These are phyloP conservation scores for Pseudodiploospora longispora DNA, from an alignment of 2,329 filamentous ascomycete genomes.

Conservation along the genomic window DNA sequence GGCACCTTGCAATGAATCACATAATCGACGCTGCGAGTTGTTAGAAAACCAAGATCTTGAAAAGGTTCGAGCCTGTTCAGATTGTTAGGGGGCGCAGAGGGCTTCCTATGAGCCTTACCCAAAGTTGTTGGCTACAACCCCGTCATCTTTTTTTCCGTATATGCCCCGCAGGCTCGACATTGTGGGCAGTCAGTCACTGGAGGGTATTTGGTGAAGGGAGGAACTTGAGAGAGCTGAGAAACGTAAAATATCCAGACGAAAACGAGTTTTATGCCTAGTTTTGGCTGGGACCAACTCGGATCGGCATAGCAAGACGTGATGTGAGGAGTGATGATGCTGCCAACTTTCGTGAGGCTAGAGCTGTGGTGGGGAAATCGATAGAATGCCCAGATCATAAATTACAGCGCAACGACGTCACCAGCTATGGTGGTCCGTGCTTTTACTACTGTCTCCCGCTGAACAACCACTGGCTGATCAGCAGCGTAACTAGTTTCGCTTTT, in stretches of 20 bases:
- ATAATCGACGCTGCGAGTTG: slow-evolving; percentile 65
- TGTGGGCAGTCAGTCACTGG: neutral
- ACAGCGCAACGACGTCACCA: no score
- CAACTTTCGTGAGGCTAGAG: no score
- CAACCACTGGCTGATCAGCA: no score
- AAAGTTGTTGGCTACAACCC: slow-evolving; percentile 29
- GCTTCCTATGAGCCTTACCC: slow-evolving; percentile 22
- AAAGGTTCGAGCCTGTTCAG: no score
- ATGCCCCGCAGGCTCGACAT: slow-evolving; percentile 28
- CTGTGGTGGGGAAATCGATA: no score
- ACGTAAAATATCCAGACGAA: no score
- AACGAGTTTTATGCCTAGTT: no score
- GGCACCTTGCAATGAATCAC: slow-evolving; percentile 74
- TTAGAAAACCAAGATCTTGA: neutral
- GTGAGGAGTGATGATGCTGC: no score
- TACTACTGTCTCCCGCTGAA: no score
- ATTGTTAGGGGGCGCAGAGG: neutral
- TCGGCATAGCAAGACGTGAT: neutral
- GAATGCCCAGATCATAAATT: no score
- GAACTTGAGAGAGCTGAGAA: neutral
- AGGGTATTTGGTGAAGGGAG: neutral
- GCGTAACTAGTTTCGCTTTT: no score
- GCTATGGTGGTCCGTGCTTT: no score
- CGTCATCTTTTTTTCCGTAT: slow-evolving; percentile 21
- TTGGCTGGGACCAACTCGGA: neutral